These are phyloP conservation scores for Kondoa subrosea DNA, from an alignment of 768 basidiomycete genomes.

Conservation along the genomic window DNA sequence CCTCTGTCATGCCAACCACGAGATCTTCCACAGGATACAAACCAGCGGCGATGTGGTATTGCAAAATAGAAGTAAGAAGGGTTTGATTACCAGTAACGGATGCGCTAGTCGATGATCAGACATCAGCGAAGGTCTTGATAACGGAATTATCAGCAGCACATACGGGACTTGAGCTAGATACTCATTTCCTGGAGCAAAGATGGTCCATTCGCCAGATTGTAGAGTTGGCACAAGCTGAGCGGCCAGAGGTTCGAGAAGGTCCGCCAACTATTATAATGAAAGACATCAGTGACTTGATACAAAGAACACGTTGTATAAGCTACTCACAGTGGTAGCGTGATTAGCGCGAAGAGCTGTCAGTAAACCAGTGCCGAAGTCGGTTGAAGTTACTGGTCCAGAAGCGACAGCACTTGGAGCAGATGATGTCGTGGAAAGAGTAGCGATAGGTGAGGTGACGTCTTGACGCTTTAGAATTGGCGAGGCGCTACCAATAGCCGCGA, in stretches of 20 bases:
- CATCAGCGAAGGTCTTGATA: background rate
- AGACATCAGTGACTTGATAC: no score
- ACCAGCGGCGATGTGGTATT: conserved; percentile 2
- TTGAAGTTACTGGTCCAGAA: no score
- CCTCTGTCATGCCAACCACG: background rate
- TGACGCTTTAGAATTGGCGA: no score
- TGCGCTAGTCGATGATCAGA: background rate
- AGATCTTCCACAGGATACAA: background rate
- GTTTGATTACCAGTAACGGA: background rate
- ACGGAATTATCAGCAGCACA: no score
- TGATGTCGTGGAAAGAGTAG: no score
- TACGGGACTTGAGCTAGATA: background rate
- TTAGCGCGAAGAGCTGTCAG: no score
- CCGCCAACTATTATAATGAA: background rate
- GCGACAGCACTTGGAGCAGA: no score
- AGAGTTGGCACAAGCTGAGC: background rate
- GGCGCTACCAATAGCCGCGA: no score
- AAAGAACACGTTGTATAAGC: no score
- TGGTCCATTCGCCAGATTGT: background rate
- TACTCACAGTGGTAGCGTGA: no score
- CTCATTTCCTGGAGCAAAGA: background rate
- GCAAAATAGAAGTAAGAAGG: background rate
- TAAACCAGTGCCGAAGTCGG: no score
- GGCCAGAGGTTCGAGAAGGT: conserved; percentile 2
- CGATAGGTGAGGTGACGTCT: no score